phyloP scores from a whole-genome alignment of 2,329 filamentous ascomycete species.

The Lasiodiplodia sp. region DNA sequence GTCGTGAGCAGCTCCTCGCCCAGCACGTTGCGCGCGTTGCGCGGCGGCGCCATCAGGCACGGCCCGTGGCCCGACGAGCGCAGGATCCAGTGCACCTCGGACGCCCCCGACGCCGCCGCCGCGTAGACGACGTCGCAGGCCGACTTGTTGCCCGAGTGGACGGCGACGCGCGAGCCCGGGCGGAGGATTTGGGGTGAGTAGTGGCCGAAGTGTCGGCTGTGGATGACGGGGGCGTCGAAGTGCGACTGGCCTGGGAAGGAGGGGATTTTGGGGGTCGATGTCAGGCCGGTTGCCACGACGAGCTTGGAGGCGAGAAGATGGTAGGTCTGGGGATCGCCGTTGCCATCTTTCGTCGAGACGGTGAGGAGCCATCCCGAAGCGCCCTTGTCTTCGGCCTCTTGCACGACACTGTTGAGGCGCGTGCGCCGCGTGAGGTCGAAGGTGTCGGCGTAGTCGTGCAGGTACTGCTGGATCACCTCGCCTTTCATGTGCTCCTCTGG shows the following conservation, averaged over 20 bases:
- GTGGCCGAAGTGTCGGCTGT: constrained; percentile 61
- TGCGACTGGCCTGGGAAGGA: constrained; percentile 55
- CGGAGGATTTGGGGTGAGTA: constrained; percentile 46
- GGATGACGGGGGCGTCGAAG: constrained; percentile 64
- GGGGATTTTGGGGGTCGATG: constrained; percentile 65
- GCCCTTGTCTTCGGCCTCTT: constrained; percentile 52
- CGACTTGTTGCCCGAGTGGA: constrained; percentile 69
- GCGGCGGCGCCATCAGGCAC: constrained; percentile 65
- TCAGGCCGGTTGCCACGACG: constrained; percentile 68
- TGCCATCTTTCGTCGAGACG: neutral
- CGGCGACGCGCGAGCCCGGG: constrained; percentile 52
- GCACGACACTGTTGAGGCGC: constrained; percentile 60
- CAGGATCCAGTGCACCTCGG: constrained; percentile 63
- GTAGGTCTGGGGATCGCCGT: neutral
- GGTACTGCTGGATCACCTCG: constrained; percentile 62
- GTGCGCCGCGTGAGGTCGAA: constrained; percentile 59
- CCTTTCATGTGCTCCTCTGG: constrained; percentile 67
- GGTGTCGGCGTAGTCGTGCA: constrained; percentile 55
- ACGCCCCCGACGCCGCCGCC: constrained; percentile 53
- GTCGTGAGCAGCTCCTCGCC: constrained; percentile 72
- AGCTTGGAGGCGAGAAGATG: constrained; percentile 55
- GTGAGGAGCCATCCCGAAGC: constrained; percentile 44
- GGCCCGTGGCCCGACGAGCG: constrained; percentile 65
- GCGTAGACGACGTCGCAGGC: constrained; percentile 69
- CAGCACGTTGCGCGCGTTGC: constrained; percentile 71